Conservation (phyloP, 495 filamentous ascomycete genomes). For the Trypethelium eluteriae region DNA sequence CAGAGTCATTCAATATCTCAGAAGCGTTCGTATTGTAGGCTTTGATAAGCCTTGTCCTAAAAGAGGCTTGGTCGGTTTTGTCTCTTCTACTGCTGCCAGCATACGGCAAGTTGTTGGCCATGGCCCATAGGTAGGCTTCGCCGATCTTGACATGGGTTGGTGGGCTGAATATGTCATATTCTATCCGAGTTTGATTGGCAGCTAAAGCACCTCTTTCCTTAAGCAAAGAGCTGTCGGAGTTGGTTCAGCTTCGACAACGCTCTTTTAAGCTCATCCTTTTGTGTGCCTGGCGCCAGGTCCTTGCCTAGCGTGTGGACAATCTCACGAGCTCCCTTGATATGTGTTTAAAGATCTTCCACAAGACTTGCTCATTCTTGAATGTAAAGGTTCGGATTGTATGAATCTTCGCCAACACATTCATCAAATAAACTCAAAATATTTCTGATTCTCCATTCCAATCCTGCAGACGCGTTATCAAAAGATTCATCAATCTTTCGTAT, state of each 20-base stretch:
- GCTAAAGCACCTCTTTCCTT: too few relatives aligned
- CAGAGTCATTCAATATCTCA: background rate
- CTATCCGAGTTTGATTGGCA: too few relatives aligned
- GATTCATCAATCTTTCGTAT: background rate
- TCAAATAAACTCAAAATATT: background rate
- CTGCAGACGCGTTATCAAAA: background rate
- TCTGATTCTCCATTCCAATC: background rate
- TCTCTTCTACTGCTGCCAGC: too few relatives aligned
- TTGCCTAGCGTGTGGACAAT: background rate
- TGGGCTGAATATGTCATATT: too few relatives aligned
- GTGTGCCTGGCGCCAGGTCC: background rate
- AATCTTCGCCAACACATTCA: background rate
- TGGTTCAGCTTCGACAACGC: background rate
- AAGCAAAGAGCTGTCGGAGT: too few relatives aligned
- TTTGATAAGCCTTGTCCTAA: background rate
- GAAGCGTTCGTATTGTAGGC: background rate
- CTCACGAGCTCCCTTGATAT: background rate
- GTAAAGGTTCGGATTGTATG: background rate
- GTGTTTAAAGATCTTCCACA: background rate
- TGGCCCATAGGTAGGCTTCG: too few relatives aligned
- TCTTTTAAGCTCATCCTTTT: background rate
- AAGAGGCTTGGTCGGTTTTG: background rate
- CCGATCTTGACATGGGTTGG: too few relatives aligned
- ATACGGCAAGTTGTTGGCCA: too few relatives aligned
- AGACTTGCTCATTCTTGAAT: background rate